These are phyloP conservation scores for Amanita pseudoporphyria DNA, from an alignment of 768 basidiomycete genomes.

Conservation along the genomic window DNA sequence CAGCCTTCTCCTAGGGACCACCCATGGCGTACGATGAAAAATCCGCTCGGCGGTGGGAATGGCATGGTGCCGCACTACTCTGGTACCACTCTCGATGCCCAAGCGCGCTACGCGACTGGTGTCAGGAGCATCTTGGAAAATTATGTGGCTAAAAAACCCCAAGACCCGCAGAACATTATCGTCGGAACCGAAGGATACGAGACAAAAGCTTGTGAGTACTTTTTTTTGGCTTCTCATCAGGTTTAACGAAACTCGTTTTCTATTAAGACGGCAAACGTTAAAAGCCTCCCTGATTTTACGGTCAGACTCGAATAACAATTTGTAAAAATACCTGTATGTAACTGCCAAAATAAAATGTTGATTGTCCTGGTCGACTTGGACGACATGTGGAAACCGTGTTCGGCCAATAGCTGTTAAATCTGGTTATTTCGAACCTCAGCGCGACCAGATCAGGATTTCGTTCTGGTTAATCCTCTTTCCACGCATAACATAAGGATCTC, in stretches of 20 bases:
- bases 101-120: slow-evolving; percentile 75
- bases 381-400: too few species aligned
- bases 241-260: slow-evolving; percentile 2
- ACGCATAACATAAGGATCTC: not conserved
- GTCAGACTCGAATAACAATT: too few species aligned
- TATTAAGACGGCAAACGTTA: slow-evolving; percentile 43
- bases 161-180: slow-evolving; percentile 78
- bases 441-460: too few species aligned
- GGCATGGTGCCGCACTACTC: slow-evolving; percentile 86
- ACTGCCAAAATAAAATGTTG: not conserved
- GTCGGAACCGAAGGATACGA: slow-evolving; percentile 47
- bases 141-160: slow-evolving; percentile 51
- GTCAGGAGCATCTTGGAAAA: slow-evolving; percentile 62
- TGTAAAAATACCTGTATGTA: not conserved
- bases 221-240: not conserved
- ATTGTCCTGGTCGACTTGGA: too few species aligned
- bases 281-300: slow-evolving; percentile 8
- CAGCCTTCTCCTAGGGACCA: slow-evolving; percentile 86
- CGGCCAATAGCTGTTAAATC: too few species aligned
- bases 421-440: too few species aligned
- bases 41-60: slow-evolving; percentile 77
- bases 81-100: slow-evolving; percentile 85
- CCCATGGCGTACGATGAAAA: slow-evolving; percentile 76
- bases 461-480: too few species aligned
- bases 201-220: slow-evolving; percentile 33